Base-by-base conservation (phyloP, 768 basidiomycete species). In the Daedalea quercina region DNA sequence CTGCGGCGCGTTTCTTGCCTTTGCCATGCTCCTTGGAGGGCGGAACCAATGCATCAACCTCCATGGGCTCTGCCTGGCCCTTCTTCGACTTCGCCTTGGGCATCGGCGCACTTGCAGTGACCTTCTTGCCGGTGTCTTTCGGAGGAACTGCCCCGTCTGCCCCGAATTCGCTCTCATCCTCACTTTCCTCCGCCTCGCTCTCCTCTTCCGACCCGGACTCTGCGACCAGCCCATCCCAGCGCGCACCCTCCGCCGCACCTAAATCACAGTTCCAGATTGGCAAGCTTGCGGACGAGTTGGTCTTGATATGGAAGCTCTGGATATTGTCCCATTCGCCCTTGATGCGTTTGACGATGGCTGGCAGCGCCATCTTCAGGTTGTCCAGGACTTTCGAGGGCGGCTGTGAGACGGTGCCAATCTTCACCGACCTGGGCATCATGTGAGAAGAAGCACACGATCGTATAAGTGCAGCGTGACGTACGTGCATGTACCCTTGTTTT, bases 401-500 rank as follows among this genome's bases (percentile, higher is more conserved):
- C 56, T 94, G 90, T 3, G 84, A 81, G 37, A 90, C 68, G 2
- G 78, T 79, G 44, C 83, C 87, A 47, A 98, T 75, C 71, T 94
- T 94, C 56, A 97, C 79, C 26, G 94, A 85, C 24, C 92, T 94
- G 60, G 8, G 43, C n/a, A n/a, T 33, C 3, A 22, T 11, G 23
- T 22, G 22, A 45, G 35, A 37, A 40, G 34, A 47, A 46, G 37
- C 9, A 50, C 6, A n/a, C 35, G 19, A 3, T 31, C 28, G 28
- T 31, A 31, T 15, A 15, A 22, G 7, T 24, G 13, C 28, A 26
- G 8, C 37, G 19, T 23, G 17, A 80, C 92, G 48, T 73, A 94
- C 90, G 85, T 83, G 80, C 88, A 91, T 6, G 93, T 96, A 12
- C 96, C 96, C 57, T 81, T 83, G 52, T 94, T 92, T 70, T 94